Base-by-base conservation (phyloP, 2,329 filamentous ascomycete species). In the Didymella arachidicola region DNA sequence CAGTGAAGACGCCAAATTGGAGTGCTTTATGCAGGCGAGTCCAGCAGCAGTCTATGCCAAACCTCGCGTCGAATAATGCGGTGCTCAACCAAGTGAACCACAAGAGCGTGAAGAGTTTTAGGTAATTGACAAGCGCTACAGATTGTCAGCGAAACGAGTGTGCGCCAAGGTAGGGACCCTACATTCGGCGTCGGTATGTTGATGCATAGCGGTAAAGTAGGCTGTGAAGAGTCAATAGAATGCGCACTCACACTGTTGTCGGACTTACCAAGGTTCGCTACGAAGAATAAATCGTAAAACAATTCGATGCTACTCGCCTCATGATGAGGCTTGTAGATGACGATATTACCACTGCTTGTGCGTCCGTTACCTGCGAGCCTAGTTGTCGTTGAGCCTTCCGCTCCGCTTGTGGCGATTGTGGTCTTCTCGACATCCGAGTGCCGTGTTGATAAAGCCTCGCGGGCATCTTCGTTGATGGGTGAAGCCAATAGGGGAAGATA, bases 31-130 rank as follows among this genome's bases (percentile, higher is more conserved):
- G 83, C n/a, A 82, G 63, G 22, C 87, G 82, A 60, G 88, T 84
- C 67, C 89, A 87, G 27, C 89, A 78, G 43, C 84, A 87, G 70
- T 90, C 87, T 25, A 85, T 82, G 1, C 86, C 82, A 68, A 88
- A 90, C 0, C 87, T 85, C 34, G 89, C 83, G 72, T 90, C 87
- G 68, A 86, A 89, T 1, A 89, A 75, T 11, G 83, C 82, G 16
- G 85, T 83, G 51, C 86, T 79, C 16, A 89, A 80, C 87, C 88
- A 90, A 16, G 85, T 88, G 58, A 88, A 85, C 87, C 87, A 90
- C 14, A 89, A 77, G 11, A 89, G 78, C 7, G 83, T 77, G 69
- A 86, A 81, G 61, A 84, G 84, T 45, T 84, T 78, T 53, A 85
- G 74, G 65, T 85, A 83, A 48, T 80, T 66, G 49, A 70, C 63